Percentiles rank a stretch among this genome's conserved stretches.
These are phyloP conservation scores for Nelumbo lutea DNA, from an alignment of 164 flowering plant species.

Conservation along the genomic window DNA sequence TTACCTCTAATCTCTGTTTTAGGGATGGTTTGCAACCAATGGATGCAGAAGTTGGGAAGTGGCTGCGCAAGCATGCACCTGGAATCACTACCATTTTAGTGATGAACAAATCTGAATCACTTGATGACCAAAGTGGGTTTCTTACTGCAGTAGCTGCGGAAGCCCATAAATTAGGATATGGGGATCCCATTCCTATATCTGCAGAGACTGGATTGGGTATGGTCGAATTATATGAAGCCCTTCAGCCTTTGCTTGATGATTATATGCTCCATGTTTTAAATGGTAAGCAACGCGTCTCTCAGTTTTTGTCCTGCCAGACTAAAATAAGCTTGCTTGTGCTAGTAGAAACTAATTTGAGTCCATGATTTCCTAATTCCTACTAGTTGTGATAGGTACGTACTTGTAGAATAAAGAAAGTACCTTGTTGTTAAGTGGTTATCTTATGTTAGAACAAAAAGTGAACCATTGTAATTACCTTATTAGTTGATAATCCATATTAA, in stretches of 20 bases:
- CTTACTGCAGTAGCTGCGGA: slow-evolving; percentile 65
- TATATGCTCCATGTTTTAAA: slow-evolving; percentile 41
- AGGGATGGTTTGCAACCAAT: slow-evolving; percentile 86
- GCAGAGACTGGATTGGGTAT: slow-evolving; percentile 95
- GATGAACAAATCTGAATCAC: slow-evolving; percentile 86
- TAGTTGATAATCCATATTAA: too few species aligned
- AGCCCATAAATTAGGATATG: slow-evolving; percentile 74
- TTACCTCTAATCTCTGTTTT: slow-evolving; percentile 7
- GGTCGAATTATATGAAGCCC: slow-evolving; percentile 68
- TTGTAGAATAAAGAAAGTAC: not conserved
- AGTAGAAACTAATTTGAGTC: not conserved
- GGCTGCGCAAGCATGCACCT: slow-evolving; percentile 84
- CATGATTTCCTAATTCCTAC: not conserved
- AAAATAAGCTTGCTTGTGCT: not conserved
- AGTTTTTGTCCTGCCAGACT: slow-evolving; percentile 1
- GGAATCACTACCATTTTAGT: slow-evolving; percentile 56
- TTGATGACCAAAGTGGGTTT: slow-evolving; percentile 56
- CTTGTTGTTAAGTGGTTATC: too few species aligned
- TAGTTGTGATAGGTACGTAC: not conserved
- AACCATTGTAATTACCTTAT: too few species aligned
- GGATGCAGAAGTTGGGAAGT: slow-evolving; percentile 90
- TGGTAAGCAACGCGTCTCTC: slow-evolving; percentile 30
- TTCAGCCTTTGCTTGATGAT: slow-evolving; percentile 72
- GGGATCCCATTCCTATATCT: slow-evolving; percentile 89
- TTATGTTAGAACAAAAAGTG: too few species aligned